A percentile compares a stretch with the other conserved stretches of the same genome.
phyloP scores from a whole-genome alignment of 169 alveolate genomes.

The Besnoitia besnoiti region DNA sequence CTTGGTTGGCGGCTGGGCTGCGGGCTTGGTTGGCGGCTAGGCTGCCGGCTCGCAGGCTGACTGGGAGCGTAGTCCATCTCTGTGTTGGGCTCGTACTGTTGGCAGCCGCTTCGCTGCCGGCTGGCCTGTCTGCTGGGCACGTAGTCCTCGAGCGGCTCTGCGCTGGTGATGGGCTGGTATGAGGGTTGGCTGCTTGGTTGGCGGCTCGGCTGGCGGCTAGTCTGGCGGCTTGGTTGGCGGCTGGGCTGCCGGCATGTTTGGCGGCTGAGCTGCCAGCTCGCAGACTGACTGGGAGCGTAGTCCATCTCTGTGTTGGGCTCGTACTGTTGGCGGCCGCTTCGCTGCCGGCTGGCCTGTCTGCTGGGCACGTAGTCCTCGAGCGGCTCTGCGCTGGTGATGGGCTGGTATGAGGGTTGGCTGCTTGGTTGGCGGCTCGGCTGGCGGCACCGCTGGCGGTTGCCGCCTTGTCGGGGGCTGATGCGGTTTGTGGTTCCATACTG shows the following conservation, averaged over 20 bases:
- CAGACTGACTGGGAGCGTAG: too few species aligned
- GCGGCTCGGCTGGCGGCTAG: background rate
- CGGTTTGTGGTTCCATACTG: background rate
- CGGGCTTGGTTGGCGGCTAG: background rate
- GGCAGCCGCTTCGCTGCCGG: background rate
- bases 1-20: constrained; percentile 32
- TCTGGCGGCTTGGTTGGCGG: background rate
- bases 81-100: background rate
- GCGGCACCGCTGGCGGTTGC: constrained; percentile 24
- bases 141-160: background rate
- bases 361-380: background rate
- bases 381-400: background rate
- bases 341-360: background rate
- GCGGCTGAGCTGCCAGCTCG: too few species aligned
- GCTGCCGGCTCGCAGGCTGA: background rate
- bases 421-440: constrained; percentile 30
- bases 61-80: background rate
- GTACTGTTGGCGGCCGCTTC: background rate
- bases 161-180: background rate
- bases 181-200: background rate
- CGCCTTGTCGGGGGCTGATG: background rate
- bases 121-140: background rate
- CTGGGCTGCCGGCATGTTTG: background rate
- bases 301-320: too few species aligned
- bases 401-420: background rate